Conservation (phyloP, 495 filamentous ascomycete species). For the Physcia stellaris region DNA sequence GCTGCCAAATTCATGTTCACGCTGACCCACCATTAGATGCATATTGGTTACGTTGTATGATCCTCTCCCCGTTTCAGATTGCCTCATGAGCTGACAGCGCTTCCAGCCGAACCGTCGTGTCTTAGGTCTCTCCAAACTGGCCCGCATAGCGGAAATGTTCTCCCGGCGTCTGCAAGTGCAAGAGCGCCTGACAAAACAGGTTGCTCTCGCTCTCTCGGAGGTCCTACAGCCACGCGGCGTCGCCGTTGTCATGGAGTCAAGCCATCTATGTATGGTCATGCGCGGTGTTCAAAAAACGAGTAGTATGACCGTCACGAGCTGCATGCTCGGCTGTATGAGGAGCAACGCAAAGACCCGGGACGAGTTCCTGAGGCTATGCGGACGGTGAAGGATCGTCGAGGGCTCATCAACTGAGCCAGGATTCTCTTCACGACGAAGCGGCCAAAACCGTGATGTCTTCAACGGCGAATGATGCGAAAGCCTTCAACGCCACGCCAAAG, state of each 20-base stretch:
- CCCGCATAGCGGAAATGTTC: constrained; percentile 95
- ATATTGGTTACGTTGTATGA: constrained; percentile 98
- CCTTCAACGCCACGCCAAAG: no score
- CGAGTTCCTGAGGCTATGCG: constrained; percentile 61
- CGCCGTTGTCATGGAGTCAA: constrained; percentile 92
- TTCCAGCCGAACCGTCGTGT: constrained; percentile 66
- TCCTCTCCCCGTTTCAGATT: no score
- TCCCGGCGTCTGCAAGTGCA: constrained; percentile 85
- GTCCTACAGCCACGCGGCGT: constrained; percentile 89
- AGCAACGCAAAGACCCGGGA: constrained; percentile 85
- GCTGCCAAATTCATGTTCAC: neutral
- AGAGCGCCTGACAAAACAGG: constrained; percentile 89
- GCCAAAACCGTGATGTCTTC: no score
- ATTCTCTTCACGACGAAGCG: no score
- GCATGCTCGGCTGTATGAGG: constrained; percentile 88
- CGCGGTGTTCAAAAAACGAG: constrained; percentile 82
- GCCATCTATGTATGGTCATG: constrained; percentile 98
- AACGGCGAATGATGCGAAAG: no score
- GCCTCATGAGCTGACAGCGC: no score
- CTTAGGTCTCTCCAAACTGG: constrained; percentile 89
- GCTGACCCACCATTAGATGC: constrained; percentile 48
- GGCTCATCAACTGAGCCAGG: no score
- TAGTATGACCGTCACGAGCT: constrained; percentile 82
- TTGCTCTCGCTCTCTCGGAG: constrained; percentile 85
- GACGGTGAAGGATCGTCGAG: neutral